Percentiles rank a stretch among this genome's conserved stretches.
Evolutionary conservation across 176 grass and related monocot genomes (phyloP).

Genomic region (Thinopyrum elongatum): DNA sequence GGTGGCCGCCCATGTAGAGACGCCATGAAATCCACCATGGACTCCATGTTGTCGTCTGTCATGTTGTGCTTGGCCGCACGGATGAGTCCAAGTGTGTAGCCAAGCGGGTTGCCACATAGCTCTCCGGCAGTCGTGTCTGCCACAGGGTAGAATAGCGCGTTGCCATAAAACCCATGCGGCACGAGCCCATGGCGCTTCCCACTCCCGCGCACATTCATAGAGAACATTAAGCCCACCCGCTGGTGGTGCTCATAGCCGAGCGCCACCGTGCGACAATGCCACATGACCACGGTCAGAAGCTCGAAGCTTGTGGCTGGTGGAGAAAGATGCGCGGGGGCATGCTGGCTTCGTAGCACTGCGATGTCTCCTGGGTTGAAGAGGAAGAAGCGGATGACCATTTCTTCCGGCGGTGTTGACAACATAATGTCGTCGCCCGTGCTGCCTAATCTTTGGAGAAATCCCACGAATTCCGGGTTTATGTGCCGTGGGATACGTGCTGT

Average conservation of each 20-base stretch:
- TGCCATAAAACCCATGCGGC: conserved; percentile 18
- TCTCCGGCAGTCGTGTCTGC: not conserved
- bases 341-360: not conserved
- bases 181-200: not conserved
- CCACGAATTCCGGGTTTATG: not conserved
- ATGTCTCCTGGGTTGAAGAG: not conserved
- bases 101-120: not conserved
- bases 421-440: not conserved
- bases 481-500: not conserved
- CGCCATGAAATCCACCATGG: not conserved
- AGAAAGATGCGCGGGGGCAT: not conserved
- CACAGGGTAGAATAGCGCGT: not conserved
- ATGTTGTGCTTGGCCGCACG: not conserved
- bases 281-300: not conserved
- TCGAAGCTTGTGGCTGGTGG: not conserved
- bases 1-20: not conserved
- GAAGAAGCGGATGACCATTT: not conserved
- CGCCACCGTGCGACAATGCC: conserved; percentile 3
- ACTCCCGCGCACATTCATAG: not conserved
- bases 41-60: not conserved
- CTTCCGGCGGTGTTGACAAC: not conserved
- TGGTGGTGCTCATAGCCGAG: not conserved
- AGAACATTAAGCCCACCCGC: not conserved
- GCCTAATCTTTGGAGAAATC: not conserved
- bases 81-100: not conserved